Evolutionary conservation across 2,329 filamentous ascomycete genomes (phyloP).

Genomic region (Hortaea werneckii): DNA sequence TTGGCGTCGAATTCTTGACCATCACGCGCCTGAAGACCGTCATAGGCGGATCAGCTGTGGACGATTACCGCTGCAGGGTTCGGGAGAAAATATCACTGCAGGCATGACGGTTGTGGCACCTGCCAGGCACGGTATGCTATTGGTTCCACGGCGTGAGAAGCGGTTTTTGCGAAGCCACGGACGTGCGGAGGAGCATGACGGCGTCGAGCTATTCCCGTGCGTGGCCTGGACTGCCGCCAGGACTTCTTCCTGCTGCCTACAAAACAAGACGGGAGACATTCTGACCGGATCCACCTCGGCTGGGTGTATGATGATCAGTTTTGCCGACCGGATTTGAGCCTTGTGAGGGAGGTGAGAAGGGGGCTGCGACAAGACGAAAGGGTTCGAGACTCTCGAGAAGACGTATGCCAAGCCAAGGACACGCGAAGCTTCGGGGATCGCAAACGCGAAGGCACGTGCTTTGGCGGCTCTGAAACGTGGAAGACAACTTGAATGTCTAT

Average conservation of each 20-base stretch:
- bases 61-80: background rate
- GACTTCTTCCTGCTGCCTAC: background rate
- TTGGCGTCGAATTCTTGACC: background rate
- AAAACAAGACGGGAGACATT: background rate
- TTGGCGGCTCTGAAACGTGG: background rate
- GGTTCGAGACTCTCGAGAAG: background rate
- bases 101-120: background rate
- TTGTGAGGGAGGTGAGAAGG: background rate
- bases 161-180: background rate
- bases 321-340: background rate
- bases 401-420: background rate
- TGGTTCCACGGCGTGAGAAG: background rate
- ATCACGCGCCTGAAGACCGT: background rate
- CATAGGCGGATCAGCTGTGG: background rate
- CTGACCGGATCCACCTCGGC: background rate
- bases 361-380: background rate
- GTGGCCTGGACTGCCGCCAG: background rate
- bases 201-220: too few species aligned
- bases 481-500: background rate
- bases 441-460: background rate
- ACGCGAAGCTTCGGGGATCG: background rate
- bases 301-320: background rate
- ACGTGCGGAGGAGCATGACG: background rate
- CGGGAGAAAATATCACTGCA: background rate
- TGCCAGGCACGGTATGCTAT: background rate